Percentiles rank a stretch among this genome's conserved stretches.
phyloP scores from a whole-genome alignment of 2,329 filamentous ascomycete species.

The Fusarium humuli region DNA sequence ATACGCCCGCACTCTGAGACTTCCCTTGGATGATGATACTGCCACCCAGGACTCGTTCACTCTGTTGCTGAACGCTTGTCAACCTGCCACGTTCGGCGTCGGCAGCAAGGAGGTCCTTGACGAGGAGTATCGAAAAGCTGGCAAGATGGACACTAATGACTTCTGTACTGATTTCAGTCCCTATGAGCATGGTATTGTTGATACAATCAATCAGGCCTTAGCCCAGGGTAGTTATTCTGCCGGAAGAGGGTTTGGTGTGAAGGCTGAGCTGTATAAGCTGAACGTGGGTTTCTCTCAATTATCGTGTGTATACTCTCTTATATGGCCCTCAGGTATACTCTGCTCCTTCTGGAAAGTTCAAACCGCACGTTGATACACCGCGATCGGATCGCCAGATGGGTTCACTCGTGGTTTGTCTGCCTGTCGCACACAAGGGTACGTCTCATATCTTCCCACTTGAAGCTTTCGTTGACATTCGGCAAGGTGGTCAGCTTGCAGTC shows the following conservation, averaged over 20 bases:
- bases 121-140: slow-evolving; percentile 64
- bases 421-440: slow-evolving; percentile 42
- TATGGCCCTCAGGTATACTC: slow-evolving; percentile 58
- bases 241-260: slow-evolving; percentile 50
- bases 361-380: slow-evolving; percentile 65
- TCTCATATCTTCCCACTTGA: accelerated
- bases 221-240: slow-evolving; percentile 45
- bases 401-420: slow-evolving; percentile 65
- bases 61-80: background rate
- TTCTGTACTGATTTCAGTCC: slow-evolving; percentile 66
- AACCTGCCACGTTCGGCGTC: slow-evolving; percentile 62
- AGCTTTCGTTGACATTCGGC: background rate
- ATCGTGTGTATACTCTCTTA: accelerated
- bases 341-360: slow-evolving; percentile 62
- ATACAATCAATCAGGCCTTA: slow-evolving; percentile 60
- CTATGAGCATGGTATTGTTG: slow-evolving; percentile 63
- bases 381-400: slow-evolving; percentile 62
- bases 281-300: slow-evolving; percentile 54
- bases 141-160: slow-evolving; percentile 58
- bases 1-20: background rate
- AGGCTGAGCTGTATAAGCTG: slow-evolving; percentile 68
- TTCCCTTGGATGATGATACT: background rate
- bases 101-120: slow-evolving; percentile 61
- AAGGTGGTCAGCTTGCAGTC: slow-evolving; percentile 58
- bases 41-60: background rate